Percentiles rank a stretch among this genome's conserved stretches.
These are phyloP conservation scores for Novymonas esmeraldas DNA, from an alignment of 208 protist species.

Conservation along the genomic window DNA sequence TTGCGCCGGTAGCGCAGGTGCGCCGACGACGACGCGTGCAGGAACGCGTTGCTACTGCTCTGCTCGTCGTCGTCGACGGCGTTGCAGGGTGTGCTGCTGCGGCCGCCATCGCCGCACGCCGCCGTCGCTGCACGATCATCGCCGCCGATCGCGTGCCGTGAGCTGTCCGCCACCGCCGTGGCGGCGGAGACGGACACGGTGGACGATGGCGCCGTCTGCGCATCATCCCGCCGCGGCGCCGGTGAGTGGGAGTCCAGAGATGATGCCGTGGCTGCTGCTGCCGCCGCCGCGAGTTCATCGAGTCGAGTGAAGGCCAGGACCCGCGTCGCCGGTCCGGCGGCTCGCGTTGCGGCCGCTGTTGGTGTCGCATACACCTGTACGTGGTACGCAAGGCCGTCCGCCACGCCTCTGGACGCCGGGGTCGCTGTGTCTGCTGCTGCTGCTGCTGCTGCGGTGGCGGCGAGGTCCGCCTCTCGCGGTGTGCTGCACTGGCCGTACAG, in stretches of 20 bases:
- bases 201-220: neutral
- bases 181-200: neutral
- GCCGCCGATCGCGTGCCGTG: neutral
- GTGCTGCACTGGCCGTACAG: constrained; percentile 11
- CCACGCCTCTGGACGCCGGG: neutral
- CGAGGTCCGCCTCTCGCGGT: neutral
- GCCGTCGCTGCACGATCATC: neutral
- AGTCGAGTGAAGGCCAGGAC: too few species aligned
- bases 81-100: neutral
- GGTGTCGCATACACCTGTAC: neutral
- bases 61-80: neutral
- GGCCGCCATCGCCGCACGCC: neutral
- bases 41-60: neutral
- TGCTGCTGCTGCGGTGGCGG: neutral
- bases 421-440: neutral
- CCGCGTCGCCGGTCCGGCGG: too few species aligned
- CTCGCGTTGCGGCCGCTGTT: too few species aligned
- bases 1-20: constrained; percentile 19
- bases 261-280: neutral
- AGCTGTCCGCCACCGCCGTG: neutral
- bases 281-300: neutral
- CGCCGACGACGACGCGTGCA: constrained; percentile 4
- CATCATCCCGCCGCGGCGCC: too few species aligned
- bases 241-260: too few species aligned
- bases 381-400: too few species aligned